Base-by-base conservation (phyloP, 352 stramenopile genomes). In the Albugo laibachii region DNA sequence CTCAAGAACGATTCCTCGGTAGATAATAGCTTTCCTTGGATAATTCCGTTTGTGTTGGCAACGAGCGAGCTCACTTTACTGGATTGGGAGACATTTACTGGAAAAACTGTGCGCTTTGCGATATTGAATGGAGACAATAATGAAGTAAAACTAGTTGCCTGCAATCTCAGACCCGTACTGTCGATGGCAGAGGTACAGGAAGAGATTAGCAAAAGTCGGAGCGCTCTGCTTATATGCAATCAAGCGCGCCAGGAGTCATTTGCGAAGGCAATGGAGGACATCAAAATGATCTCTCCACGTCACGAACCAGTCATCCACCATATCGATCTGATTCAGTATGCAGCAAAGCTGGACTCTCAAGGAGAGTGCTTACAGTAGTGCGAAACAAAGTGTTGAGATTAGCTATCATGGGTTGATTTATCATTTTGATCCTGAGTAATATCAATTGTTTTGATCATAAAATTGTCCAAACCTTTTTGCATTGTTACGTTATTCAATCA, bases 241-340 rank as follows among this genome's bases (percentile, higher is more conserved):
- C 71, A 81, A 36, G 69, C 67, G 6, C 71, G 75, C 19, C 61
- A 84, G 48, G 61, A 77, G 37, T 80, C 70, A 15, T 87, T 87
- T 46, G 75, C 75, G 5, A 59, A 62, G 45, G 75, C 75, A 4
- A 87, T 87, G 75, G 69, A 69, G 36, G 66, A 70, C 19, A 55
- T 87, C 45, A 83, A 62, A 57, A 80, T 72, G 58, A 76, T 87
- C 40, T 83, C 75, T 46, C 75, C 72, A 34, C 71, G 75, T 49
- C 67, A 84, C 57, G 59, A 78, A 48, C 75, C 75, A 24, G 68
- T 87, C 54, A 78, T 80, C 58, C 69, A 81, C 50, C 68, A 70
- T 53, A 61, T 87, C 36, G 75, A 87, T 50, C 50, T 87, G 41
- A 87, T 87, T 65, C 81, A 87, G 68, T 84, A 84, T 53, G 75